Base-by-base conservation (phyloP, 2,329 filamentous ascomycete genomes). In the Orbilia quercus region DNA sequence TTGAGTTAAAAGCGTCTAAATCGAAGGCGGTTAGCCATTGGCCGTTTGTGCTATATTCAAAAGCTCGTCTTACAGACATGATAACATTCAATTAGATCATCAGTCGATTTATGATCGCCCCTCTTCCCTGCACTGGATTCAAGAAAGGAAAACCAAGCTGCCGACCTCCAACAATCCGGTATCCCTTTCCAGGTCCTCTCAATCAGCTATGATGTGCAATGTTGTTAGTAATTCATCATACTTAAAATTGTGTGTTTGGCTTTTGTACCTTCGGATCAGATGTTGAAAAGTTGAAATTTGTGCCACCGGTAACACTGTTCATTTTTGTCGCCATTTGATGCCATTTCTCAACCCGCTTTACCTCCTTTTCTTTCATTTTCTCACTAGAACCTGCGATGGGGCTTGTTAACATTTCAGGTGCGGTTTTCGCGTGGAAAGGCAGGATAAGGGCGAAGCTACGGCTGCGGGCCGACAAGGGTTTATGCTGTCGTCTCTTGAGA, bases 131-230 rank as follows among this genome's bases (percentile, higher is more conserved):
- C 92, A 75, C 91, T 94, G 7, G 90, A 83, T 5, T 88, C 86
- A 25, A 99, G 85, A 79, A 99, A 99, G 2, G 92, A 92, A 82
- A 94, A 94, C 95, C 95, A 99, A 1, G 94, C 95, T 1, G 91
- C 90, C 31, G 90, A 87, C 57, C 95, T 90, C 95, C 95, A 99
- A 75, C 92, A 88, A 81, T 99, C 95, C 0, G 95, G 95, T 75
- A 99, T 96, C 28, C 95, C 95, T 80, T 99, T 99, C 95, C 95
- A 99, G 0, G 92, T 96, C 64, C 95, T 87, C 76, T 93, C 90
- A 69, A 96, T 89, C 45, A 99, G 84, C 80, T 97, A 38, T 16
- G 18, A 7, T n/a, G 22, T 6, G 28, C 5, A 1, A 42, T 4
- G 2, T 18, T 1, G 40, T 64, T 5, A 72, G 54, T 5, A 12